Conservation (phyloP, 805 yeast species). For the Metschnikowia anglica region DNA sequence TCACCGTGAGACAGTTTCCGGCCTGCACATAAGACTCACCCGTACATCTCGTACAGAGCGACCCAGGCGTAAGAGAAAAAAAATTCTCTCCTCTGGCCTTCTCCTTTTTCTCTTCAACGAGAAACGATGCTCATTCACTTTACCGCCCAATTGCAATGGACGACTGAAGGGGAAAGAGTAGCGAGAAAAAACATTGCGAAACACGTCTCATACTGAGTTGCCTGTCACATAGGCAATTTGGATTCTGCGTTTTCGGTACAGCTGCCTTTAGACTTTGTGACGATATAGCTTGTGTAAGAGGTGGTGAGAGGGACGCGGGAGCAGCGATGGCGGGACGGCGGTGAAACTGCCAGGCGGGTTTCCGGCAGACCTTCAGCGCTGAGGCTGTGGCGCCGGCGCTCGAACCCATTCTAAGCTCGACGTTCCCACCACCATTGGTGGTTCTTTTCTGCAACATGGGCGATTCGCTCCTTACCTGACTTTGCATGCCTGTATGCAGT, state of each 20-base stretch:
- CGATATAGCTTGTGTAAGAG: too few species aligned
- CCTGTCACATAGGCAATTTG: constrained; percentile 18
- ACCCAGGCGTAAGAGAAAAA: neutral
- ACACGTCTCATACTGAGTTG: constrained; percentile 22
- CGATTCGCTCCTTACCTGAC: too few species aligned
- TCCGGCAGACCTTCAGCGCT: too few species aligned
- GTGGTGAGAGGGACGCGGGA: too few species aligned
- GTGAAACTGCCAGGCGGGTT: too few species aligned
- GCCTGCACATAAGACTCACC: constrained; percentile 5
- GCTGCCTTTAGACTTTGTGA: neutral
- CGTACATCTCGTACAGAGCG: constrained; percentile 9
- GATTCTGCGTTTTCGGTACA: constrained; percentile 44
- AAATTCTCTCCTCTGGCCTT: constrained; percentile 1
- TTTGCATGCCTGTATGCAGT: too few species aligned
- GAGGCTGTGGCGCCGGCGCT: too few species aligned
- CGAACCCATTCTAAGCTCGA: too few species aligned
- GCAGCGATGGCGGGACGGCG: too few species aligned
- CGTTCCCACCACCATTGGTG: too few species aligned
- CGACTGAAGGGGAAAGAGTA: constrained; percentile 26
- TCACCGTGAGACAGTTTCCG: neutral
- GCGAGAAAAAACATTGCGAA: constrained; percentile 19
- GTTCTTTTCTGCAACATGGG: too few species aligned
- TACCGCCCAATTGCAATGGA: constrained; percentile 22
- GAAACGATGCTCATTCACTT: constrained; percentile 26
- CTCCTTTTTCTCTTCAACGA: constrained; percentile 14